Conservation (phyloP, 2,329 filamentous ascomycete genomes). For the Ophiocordyceps camponoti-floridani region DNA sequence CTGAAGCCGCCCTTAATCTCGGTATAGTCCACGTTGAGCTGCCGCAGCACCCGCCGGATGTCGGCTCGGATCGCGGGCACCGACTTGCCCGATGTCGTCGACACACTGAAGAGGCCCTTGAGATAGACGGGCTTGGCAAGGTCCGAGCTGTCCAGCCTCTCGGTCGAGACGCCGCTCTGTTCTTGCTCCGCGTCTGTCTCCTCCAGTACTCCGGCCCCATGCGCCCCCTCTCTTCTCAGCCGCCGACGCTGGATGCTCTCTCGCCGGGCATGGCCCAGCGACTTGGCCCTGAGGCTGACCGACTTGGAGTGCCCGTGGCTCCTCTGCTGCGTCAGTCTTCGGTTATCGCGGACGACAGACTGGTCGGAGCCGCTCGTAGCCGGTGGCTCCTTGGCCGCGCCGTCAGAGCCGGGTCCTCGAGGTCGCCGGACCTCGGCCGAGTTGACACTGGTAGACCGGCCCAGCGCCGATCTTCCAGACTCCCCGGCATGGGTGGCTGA, state of each 20-base stretch:
- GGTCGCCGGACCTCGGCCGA: constrained; percentile 59
- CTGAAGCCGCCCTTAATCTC: constrained; percentile 91
- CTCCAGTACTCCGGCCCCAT: constrained; percentile 67
- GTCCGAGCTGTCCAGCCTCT: constrained; percentile 49
- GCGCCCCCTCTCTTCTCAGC: constrained; percentile 51
- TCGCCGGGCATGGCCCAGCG: constrained; percentile 70
- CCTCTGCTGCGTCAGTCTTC: constrained; percentile 28
- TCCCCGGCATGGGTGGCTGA: constrained; percentile 37
- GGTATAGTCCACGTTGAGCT: constrained; percentile 75
- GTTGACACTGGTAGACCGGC: constrained; percentile 81
- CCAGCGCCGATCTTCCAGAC: constrained; percentile 48
- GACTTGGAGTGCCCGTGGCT: constrained; percentile 34
- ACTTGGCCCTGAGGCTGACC: constrained; percentile 61
- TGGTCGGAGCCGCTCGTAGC: constrained; percentile 66
- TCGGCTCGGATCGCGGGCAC: constrained; percentile 72
- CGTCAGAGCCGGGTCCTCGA: constrained; percentile 26
- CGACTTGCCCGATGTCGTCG: constrained; percentile 85
- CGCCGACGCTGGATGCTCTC: constrained; percentile 86
- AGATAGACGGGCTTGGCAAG: constrained; percentile 87
- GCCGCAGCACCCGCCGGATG: constrained; percentile 74
- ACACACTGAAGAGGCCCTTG: constrained; percentile 93
- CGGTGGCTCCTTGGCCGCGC: constrained; percentile 44
- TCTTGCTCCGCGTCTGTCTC: constrained; percentile 73
- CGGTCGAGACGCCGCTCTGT: constrained; percentile 40
- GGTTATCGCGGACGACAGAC: constrained; percentile 39